Conservation (phyloP, 2,329 filamentous ascomycete genomes). For the Bimuria novae-zelandiae region DNA sequence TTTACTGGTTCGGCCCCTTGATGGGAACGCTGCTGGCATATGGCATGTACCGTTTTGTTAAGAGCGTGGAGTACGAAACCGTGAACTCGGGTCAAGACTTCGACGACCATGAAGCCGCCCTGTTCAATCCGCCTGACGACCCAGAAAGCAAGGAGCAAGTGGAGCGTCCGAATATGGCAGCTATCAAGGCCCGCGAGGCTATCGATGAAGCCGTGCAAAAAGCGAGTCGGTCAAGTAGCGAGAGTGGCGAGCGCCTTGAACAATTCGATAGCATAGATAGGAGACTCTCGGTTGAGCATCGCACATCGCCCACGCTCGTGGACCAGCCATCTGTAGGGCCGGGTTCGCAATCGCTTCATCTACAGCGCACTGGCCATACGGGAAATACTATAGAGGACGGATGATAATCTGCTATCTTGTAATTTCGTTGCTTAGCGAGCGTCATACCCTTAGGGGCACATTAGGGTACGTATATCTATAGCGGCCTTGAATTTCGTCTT, state of each 20-base stretch:
- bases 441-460: too few relatives aligned
- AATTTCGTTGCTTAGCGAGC: too few relatives aligned
- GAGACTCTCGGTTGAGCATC: conserved; percentile 9
- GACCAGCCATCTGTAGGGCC: background rate
- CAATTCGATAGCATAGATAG: conserved; percentile 17
- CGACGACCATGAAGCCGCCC: conserved; percentile 42
- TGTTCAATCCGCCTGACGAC: conserved; percentile 37
- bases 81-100: conserved; percentile 49
- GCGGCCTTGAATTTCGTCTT: too few relatives aligned
- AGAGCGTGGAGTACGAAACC: conserved; percentile 49
- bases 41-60: conserved; percentile 48
- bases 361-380: background rate
- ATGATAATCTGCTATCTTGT: too few relatives aligned
- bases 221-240: conserved; percentile 13
- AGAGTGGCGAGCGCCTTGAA: background rate
- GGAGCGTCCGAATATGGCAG: conserved; percentile 37
- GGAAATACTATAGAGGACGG: background rate
- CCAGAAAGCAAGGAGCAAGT: conserved; percentile 32
- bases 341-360: background rate
- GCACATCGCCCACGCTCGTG: background rate
- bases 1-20: conserved; percentile 49
- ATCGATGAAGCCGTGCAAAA: conserved; percentile 27
- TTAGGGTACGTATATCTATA: too few relatives aligned
- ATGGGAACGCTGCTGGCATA: conserved; percentile 45
- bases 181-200: conserved; percentile 30